Evolutionary conservation across 2,329 filamentous ascomycete species (phyloP).

Genomic region (Acrocalymma vagum): DNA sequence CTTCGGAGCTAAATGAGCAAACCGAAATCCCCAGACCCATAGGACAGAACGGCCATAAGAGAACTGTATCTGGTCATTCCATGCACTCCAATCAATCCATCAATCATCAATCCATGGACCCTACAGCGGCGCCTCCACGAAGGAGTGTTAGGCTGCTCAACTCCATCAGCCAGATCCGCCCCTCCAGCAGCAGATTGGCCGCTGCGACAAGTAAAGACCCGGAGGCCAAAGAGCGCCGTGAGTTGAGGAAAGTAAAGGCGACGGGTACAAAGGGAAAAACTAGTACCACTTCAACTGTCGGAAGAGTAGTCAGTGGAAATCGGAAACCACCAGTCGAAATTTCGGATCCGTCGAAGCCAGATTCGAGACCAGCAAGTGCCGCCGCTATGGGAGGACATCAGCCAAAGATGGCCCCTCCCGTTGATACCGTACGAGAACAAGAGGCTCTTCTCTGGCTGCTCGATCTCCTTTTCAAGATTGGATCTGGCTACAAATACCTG

Average conservation of each 20-base stretch:
- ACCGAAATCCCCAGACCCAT: slow-evolving; percentile 46
- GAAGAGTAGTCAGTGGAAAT: slow-evolving; percentile 89
- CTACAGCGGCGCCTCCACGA: slow-evolving; percentile 53
- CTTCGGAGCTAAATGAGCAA: slow-evolving; percentile 49
- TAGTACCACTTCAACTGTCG: slow-evolving; percentile 75
- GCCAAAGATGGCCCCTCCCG: slow-evolving; percentile 52
- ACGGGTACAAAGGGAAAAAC: slow-evolving; percentile 71
- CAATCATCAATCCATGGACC: slow-evolving; percentile 38
- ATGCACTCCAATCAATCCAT: slow-evolving; percentile 44
- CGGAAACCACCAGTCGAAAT: slow-evolving; percentile 75
- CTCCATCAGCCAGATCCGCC: slow-evolving; percentile 68
- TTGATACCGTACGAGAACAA: slow-evolving; percentile 71
- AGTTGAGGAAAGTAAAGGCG: slow-evolving; percentile 85
- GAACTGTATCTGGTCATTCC: slow-evolving; percentile 87
- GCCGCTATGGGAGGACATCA: slow-evolving; percentile 30
- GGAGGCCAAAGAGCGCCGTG: slow-evolving; percentile 70
- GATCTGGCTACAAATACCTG: slow-evolving; percentile 79
- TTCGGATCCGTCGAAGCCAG: slow-evolving; percentile 76
- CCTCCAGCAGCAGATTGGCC: slow-evolving; percentile 69
- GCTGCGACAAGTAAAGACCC: slow-evolving; percentile 60
- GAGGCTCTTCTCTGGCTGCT: slow-evolving; percentile 81
- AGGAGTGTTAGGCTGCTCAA: slow-evolving; percentile 54
- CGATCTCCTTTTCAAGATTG: slow-evolving; percentile 83
- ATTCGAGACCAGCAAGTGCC: slow-evolving; percentile 46
- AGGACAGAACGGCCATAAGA: slow-evolving; percentile 73